phyloP scores from a whole-genome alignment of 805 yeast genomes.

The Saccharomycopsis microspora region DNA sequence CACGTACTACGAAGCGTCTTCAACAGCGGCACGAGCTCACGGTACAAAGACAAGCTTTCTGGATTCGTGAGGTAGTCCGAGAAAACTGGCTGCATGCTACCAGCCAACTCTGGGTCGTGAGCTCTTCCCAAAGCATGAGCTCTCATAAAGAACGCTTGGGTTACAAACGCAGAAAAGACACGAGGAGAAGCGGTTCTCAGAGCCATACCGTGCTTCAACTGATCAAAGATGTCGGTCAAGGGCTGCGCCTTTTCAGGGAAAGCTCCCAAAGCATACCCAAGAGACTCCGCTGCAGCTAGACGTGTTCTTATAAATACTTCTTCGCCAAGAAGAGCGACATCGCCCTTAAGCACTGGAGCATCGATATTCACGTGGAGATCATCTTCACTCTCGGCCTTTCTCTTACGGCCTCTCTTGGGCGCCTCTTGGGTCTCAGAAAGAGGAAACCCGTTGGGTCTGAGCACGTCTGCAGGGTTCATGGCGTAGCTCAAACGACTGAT shows the following conservation, averaged over 20 bases:
- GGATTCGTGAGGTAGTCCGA: conserved; percentile 27
- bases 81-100: conserved; percentile 5
- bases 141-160: conserved; percentile 52
- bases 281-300: conserved; percentile 61
- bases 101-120: neutral
- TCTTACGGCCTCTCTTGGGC: conserved; percentile 33
- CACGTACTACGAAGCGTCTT: conserved; percentile 82
- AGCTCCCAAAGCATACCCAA: conserved; percentile 53
- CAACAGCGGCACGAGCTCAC: conserved; percentile 80
- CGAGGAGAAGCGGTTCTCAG: conserved; percentile 76
- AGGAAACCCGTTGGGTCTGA: conserved; percentile 67
- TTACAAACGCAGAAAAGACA: conserved; percentile 51
- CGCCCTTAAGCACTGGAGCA: conserved; percentile 87
- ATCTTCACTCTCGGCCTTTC: conserved; percentile 26
- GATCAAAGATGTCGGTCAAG: conserved; percentile 18
- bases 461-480: conserved; percentile 64
- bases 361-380: conserved; percentile 75
- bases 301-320: conserved; percentile 69
- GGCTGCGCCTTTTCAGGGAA: conserved; percentile 32
- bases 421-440: conserved; percentile 6
- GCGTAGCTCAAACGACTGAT: conserved; percentile 78
- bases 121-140: conserved; percentile 18
- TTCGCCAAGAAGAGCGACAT: conserved; percentile 71
- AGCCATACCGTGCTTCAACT: conserved; percentile 30
- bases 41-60: conserved; percentile 31